Conservation (phyloP, 306 rosid species). For the Cucurbita maxima region DNA sequence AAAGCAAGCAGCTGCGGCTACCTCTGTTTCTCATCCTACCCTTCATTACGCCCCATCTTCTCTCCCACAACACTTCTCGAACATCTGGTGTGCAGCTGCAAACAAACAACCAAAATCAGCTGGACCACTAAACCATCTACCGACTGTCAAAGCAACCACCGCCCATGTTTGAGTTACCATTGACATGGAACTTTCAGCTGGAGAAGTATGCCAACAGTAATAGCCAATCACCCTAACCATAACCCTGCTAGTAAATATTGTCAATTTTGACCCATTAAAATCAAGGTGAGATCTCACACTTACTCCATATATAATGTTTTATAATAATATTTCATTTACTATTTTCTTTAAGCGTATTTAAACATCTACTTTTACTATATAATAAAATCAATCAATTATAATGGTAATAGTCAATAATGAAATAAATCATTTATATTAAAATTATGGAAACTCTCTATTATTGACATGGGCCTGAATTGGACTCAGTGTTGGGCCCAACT, state of each 20-base stretch:
- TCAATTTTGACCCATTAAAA: too few relatives aligned
- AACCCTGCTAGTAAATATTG: too few relatives aligned
- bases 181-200: constrained; percentile 54
- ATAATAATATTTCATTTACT: too few relatives aligned
- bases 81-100: constrained; percentile 9
- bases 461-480: neutral
- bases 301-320: too few relatives aligned
- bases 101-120: neutral
- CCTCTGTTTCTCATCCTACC: constrained; percentile 11
- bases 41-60: neutral
- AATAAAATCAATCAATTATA: too few relatives aligned
- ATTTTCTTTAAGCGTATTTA: too few relatives aligned
- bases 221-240: too few relatives aligned
- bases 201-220: constrained; percentile 10
- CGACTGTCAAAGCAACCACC: constrained; percentile 60
- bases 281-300: too few relatives aligned
- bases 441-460: neutral
- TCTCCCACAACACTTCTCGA: neutral
- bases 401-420: too few relatives aligned
- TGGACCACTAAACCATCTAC: constrained; percentile 49
- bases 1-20: neutral
- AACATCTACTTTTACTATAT: too few relatives aligned
- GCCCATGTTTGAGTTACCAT: constrained; percentile 45
- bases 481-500: neutral
- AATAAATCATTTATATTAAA: too few relatives aligned